phyloP scores from a whole-genome alignment of 2,329 filamentous ascomycete genomes.

The Epicoccum sorghinum region DNA sequence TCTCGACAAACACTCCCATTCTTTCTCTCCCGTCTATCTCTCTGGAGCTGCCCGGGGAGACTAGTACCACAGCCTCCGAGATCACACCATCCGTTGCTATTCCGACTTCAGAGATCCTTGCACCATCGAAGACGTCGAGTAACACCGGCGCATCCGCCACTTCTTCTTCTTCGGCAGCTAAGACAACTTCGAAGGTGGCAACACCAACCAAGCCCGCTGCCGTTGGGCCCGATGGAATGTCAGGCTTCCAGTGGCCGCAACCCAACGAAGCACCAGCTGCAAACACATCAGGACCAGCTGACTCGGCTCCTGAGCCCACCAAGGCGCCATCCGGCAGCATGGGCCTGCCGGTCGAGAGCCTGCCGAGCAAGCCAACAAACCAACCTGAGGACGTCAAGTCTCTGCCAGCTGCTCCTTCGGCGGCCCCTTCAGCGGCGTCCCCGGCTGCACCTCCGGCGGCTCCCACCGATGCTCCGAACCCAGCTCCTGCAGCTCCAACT shows the following conservation, averaged over 20 bases:
- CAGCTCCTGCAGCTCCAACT: slow-evolving; percentile 9
- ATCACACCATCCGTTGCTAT: slow-evolving; percentile 1
- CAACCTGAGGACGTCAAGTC: slow-evolving; percentile 2
- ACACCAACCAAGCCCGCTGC: slow-evolving; percentile 13
- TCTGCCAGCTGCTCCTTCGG: background rate
- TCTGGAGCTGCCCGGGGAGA: background rate
- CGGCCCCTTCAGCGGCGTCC: background rate
- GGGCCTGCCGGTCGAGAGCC: slow-evolving; percentile 2
- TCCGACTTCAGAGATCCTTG: slow-evolving; percentile 4
- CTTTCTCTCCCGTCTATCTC: slow-evolving; percentile 4
- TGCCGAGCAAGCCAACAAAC: background rate
- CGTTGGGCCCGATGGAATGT: slow-evolving; percentile 20
- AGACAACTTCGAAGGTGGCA: slow-evolving; percentile 8
- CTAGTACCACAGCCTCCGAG: slow-evolving; percentile 1
- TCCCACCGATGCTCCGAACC: slow-evolving; percentile 3
- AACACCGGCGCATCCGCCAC: background rate
- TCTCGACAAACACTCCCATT: slow-evolving; percentile 7
- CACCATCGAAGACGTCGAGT: slow-evolving; percentile 6
- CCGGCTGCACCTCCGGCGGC: background rate
- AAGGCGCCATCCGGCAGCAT: slow-evolving; percentile 6
- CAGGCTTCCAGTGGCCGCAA: slow-evolving; percentile 31
- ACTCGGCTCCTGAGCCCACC: slow-evolving; percentile 2
- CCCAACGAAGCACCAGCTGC: background rate
- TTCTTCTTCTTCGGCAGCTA: slow-evolving; percentile 14
- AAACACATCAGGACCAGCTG: slow-evolving; percentile 12